A percentile compares a stretch with the other conserved stretches of the same genome.
These are phyloP conservation scores for Chalciporus sp. DNA, from an alignment of 1,284 basidiomycete species.

Conservation along the genomic window DNA sequence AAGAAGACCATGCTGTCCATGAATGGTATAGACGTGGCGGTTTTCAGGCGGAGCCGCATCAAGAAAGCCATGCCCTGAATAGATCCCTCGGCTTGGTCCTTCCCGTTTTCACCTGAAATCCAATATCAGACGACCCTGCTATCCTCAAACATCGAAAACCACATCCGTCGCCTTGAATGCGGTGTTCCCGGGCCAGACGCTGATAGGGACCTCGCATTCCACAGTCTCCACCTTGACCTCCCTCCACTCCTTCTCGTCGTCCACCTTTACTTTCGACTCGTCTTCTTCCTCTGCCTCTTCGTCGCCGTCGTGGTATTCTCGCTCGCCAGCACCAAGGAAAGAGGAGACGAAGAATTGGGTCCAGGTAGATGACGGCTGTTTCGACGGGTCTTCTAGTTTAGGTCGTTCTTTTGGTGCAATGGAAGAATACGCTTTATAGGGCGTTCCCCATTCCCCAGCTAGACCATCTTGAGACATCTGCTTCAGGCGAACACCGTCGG, in stretches of 20 bases:
- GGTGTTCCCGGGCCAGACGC: slow-evolving; percentile 86
- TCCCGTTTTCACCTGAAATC: not conserved
- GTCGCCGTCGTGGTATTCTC: slow-evolving; percentile 60
- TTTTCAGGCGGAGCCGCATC: slow-evolving; percentile 1
- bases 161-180: slow-evolving; percentile 81
- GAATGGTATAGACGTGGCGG: not conserved
- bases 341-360: slow-evolving; percentile 54
- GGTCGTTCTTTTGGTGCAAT: slow-evolving; percentile 64
- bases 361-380: slow-evolving; percentile 44
- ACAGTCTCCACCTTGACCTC: slow-evolving; percentile 77
- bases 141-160: slow-evolving; percentile 68
- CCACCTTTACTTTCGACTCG: slow-evolving; percentile 36
- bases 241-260: slow-evolving; percentile 63
- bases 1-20: not conserved
- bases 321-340: slow-evolving; percentile 50
- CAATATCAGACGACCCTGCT: not conserved
- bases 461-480: slow-evolving; percentile 58
- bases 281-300: slow-evolving; percentile 36
- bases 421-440: slow-evolving; percentile 58
- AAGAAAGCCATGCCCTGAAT: not conserved
- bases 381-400: slow-evolving; percentile 8
- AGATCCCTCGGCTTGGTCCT: not conserved
- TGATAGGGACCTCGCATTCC: slow-evolving; percentile 90
- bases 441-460: slow-evolving; percentile 55
- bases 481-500: slow-evolving; percentile 55